phyloP scores from a whole-genome alignment of 2,329 filamentous ascomycete genomes.

The Sphaceloma murrayae region DNA sequence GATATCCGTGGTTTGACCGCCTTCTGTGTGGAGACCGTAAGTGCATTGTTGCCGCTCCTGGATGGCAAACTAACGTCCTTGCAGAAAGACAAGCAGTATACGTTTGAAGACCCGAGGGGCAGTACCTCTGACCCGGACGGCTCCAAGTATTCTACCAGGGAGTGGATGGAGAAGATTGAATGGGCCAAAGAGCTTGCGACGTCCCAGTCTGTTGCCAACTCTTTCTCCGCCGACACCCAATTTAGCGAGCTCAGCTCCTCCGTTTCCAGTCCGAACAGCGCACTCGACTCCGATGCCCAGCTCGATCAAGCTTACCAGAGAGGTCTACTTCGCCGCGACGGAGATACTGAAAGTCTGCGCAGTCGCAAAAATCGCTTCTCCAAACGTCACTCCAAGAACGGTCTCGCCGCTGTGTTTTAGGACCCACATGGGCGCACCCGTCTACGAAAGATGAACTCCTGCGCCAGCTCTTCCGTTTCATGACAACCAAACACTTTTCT shows the following conservation, averaged over 20 bases:
- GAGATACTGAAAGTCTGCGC: slow-evolving; percentile 44
- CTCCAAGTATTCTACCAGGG: slow-evolving; percentile 62
- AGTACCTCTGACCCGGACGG: slow-evolving; percentile 53
- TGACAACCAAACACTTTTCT: not conserved
- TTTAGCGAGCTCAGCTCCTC: slow-evolving; percentile 40
- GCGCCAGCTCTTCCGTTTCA: not conserved
- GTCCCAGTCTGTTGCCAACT: slow-evolving; percentile 56
- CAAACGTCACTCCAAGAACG: slow-evolving; percentile 87
- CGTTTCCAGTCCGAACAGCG: slow-evolving; percentile 68
- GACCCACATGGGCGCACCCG: slow-evolving; percentile 5
- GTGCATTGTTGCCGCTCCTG: slow-evolving; percentile 31
- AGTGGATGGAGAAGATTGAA: slow-evolving; percentile 87
- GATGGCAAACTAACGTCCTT: slow-evolving; percentile 19
- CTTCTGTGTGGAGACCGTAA: slow-evolving; percentile 90
- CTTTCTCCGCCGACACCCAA: slow-evolving; percentile 49
- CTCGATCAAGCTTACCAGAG: slow-evolving; percentile 30
- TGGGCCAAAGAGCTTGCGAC: slow-evolving; percentile 75
- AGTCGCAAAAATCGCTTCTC: slow-evolving; percentile 60
- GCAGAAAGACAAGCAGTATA: slow-evolving; percentile 79
- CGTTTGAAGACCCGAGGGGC: slow-evolving; percentile 86
- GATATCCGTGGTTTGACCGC: slow-evolving; percentile 81
- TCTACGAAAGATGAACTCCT: slow-evolving; percentile 2
- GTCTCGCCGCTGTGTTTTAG: slow-evolving; percentile 78
- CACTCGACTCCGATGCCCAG: slow-evolving; percentile 51
- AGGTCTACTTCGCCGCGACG: slow-evolving; percentile 38